Base-by-base conservation (phyloP, 805 yeast genomes). In the Phaffomyces thermotolerans region DNA sequence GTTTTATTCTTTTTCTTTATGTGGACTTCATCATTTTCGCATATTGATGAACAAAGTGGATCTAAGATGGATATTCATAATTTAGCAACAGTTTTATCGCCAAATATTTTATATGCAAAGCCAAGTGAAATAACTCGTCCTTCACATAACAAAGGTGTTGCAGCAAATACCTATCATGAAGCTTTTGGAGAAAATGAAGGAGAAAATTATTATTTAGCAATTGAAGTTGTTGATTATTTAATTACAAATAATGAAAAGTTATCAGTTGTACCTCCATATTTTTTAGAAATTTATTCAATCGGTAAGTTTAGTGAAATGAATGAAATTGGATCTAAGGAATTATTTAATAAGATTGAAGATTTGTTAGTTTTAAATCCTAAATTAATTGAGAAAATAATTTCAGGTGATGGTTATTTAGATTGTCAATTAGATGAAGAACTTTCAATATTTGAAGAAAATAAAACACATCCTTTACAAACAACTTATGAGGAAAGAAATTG, bases 51-150 rank as follows among this genome's bases (percentile, higher is more conserved):
- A 54, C 90, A 85, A 52, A 77, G 79, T 20, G 93, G 93, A 1
- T 88, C 97, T 4, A 93, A 91, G 66, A 93, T 93, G 99, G 97
- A 91, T 60, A 78, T 85, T 30, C 95, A 89, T 59, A 93, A 93
- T 61, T 71, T 93, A 50, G 95, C 99, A 2, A 93, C 98, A 0
- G 99, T 93, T 3, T 73, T 93, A 40, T 85, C 97, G 0, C 99
- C 99, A 2, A 93, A 90, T 57, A 81, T 93, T 37, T 69, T 95
- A 34, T 83, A 82, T 53, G 64, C 82, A 2, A 75, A 73, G 48
- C 77, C 73, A 12, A 55, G 54, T 6, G 63, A 65, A 12, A 45
- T 56, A 12, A 36, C 51, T 0, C 52, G 64, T 27, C 67, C 65
- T 3, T 43, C 46, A 9, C 42, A 44, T 10, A 51, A 45, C 6